A percentile compares a stretch with the other conserved stretches of the same genome.
Conservation (phyloP, 306 rosid genomes). For the Castanea mollissima region DNA sequence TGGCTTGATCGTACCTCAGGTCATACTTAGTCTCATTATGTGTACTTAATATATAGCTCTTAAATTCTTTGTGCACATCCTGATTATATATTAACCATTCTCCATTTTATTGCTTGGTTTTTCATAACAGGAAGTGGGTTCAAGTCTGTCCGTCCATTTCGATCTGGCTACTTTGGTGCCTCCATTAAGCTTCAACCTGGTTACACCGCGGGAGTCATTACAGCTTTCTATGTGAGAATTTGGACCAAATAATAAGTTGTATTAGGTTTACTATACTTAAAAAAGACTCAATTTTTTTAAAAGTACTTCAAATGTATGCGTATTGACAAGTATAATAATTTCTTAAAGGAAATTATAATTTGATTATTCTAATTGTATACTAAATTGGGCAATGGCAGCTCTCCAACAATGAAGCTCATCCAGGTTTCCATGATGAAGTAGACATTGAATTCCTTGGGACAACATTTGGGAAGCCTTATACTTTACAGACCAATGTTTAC, state of each 20-base stretch:
- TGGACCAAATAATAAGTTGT: not conserved
- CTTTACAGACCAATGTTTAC: slow-evolving; percentile 89
- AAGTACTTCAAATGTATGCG: too few relatives aligned
- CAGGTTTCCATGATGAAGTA: slow-evolving; percentile 93
- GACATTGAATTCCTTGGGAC: slow-evolving; percentile 97
- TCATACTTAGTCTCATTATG: slow-evolving; percentile 1
- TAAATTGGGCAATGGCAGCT: slow-evolving; percentile 55
- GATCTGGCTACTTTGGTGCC: slow-evolving; percentile 92
- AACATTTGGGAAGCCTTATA: slow-evolving; percentile 93
- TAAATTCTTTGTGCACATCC: not conserved
- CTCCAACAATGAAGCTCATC: slow-evolving; percentile 91
- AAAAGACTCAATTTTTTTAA: too few relatives aligned
- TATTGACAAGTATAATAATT: too few relatives aligned
- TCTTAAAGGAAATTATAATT: too few relatives aligned
- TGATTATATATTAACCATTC: not conserved
- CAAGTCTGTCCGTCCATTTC: slow-evolving; percentile 78
- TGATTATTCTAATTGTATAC: not conserved
- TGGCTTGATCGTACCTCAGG: slow-evolving; percentile 94
- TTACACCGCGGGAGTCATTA: slow-evolving; percentile 96
- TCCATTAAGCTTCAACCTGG: slow-evolving; percentile 91
- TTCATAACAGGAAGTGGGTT: slow-evolving; percentile 79
- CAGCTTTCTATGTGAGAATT: slow-evolving; percentile 80
- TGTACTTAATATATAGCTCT: not conserved
- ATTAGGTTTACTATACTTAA: too few relatives aligned
- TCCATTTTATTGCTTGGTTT: slow-evolving; percentile 1